Percentiles rank a stretch among this genome's conserved stretches.
Evolutionary conservation across 768 basidiomycete genomes (phyloP).

Genomic region (Gelatoporia subvermispora): DNA sequence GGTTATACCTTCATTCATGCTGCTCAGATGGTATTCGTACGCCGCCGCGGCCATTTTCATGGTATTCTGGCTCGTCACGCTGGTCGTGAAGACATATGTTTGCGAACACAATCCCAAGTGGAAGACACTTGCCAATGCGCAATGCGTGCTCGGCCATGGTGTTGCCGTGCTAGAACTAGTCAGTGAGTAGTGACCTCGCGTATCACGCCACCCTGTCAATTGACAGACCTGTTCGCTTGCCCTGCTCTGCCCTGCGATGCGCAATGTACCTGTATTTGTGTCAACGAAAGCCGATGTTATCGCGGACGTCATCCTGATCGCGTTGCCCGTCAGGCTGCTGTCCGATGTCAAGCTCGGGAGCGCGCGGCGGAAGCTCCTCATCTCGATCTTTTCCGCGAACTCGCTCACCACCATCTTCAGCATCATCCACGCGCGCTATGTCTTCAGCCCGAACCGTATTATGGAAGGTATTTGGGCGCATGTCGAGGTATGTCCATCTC

Average conservation of each 20-base stretch:
- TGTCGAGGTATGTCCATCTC: constrained; percentile 7
- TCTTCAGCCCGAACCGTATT: constrained; percentile 10
- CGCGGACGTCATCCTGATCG: constrained; percentile 11
- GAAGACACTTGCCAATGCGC: constrained; percentile 7
- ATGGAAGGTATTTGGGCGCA: constrained; percentile 11
- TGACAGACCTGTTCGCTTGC: neutral
- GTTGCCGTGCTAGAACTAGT: constrained; percentile 11
- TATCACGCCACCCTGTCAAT: too few relatives aligned
- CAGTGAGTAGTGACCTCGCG: constrained; percentile 2
- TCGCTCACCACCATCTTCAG: constrained; percentile 13
- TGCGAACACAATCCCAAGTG: constrained; percentile 11
- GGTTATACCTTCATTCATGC: constrained; percentile 13
- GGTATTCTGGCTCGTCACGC: constrained; percentile 10
- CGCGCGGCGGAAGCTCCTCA: constrained; percentile 5
- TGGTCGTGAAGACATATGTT: constrained; percentile 8
- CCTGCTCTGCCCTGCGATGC: neutral
- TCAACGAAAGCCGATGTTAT: constrained; percentile 9
- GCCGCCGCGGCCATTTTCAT: constrained; percentile 5
- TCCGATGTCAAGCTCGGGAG: constrained; percentile 6
- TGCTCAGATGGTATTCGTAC: constrained; percentile 4
- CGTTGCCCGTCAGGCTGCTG: constrained; percentile 9
- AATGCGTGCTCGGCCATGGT: constrained; percentile 12
- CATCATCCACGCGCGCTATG: constrained; percentile 12
- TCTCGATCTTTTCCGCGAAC: constrained; percentile 13
- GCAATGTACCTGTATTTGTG: neutral